Conservation (phyloP, 2,329 filamentous ascomycete genomes). For the Chaetomiaceae sp. region DNA sequence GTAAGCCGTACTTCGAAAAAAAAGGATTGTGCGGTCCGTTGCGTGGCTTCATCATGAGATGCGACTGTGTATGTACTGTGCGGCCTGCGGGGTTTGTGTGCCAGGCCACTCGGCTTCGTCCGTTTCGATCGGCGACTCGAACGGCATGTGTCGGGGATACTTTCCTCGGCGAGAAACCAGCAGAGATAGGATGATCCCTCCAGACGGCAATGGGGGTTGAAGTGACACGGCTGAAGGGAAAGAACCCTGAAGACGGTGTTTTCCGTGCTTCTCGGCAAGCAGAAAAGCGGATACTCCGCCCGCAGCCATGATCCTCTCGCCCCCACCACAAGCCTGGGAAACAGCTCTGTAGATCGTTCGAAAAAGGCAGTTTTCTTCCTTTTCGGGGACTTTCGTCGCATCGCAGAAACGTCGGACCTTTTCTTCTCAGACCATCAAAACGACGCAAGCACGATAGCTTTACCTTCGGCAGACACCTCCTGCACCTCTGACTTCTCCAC, state of each 20-base stretch:
- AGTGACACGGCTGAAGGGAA: neutral
- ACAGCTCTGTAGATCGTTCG: neutral
- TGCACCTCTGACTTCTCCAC: slow-evolving; percentile 61
- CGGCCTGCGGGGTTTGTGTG: neutral
- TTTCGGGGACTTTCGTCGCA: neutral
- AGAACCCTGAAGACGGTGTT: neutral
- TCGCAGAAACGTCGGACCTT: neutral
- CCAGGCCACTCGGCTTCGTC: neutral
- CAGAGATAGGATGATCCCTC: neutral
- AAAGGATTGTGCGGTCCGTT: neutral
- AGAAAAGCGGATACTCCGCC: too few species aligned
- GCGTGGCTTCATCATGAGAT: too few species aligned
- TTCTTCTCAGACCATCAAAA: slow-evolving; percentile 19
- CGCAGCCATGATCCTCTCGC: neutral
- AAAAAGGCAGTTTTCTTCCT: neutral
- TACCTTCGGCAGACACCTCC: slow-evolving; percentile 55
- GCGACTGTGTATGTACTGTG: too few species aligned
- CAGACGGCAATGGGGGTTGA: neutral
- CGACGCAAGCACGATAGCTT: slow-evolving; percentile 61
- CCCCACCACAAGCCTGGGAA: too few species aligned
- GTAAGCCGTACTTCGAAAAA: neutral
- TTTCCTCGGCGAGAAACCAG: neutral
- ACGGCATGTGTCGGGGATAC: neutral
- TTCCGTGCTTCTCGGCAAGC: neutral
- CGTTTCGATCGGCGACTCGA: slow-evolving; percentile 8